phyloP scores from a whole-genome alignment of 176 grass and related monocot genomes.

The Calamus simplicifolius region DNA sequence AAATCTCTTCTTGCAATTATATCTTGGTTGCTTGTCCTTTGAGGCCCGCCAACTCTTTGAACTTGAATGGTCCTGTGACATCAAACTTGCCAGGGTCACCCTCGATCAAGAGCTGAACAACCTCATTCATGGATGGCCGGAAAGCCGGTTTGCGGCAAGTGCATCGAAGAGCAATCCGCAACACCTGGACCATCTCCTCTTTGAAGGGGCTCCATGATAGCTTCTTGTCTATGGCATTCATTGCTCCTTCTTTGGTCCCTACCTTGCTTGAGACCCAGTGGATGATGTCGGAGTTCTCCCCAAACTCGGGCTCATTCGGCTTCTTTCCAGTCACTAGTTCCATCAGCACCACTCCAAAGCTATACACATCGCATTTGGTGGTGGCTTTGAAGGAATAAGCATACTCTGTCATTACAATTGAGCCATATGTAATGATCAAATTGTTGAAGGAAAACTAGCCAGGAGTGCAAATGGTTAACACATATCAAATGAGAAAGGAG shows the following conservation, averaged over 20 bases:
- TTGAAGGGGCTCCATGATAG: slow-evolving; percentile 62
- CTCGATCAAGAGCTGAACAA: slow-evolving; percentile 79
- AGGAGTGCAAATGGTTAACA: no score
- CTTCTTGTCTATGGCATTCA: slow-evolving; percentile 52
- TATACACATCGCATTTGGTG: slow-evolving; percentile 59
- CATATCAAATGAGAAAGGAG: no score
- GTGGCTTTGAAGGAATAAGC: slow-evolving; percentile 85
- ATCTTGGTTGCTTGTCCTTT: slow-evolving; percentile 4
- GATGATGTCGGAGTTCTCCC: slow-evolving; percentile 73
- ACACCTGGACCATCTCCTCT: slow-evolving; percentile 72
- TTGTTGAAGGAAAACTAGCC: no score
- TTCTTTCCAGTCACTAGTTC: slow-evolving; percentile 82
- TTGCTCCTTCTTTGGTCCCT: slow-evolving; percentile 27
- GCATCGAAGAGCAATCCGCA: slow-evolving; percentile 69
- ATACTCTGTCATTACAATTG: slow-evolving; percentile 40
- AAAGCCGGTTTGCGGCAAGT: slow-evolving; percentile 55
- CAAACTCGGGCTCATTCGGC: slow-evolving; percentile 91
- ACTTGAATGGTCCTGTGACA: slow-evolving; percentile 22
- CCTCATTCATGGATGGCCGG: slow-evolving; percentile 90
- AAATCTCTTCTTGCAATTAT: no score
- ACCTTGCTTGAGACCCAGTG: slow-evolving; percentile 80
- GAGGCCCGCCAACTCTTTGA: slow-evolving; percentile 7
- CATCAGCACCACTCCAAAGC: slow-evolving; percentile 62
- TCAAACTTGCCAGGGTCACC: slow-evolving; percentile 24
- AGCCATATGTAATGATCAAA: not conserved